A percentile compares a stretch with the other conserved stretches of the same genome.
phyloP scores from a whole-genome alignment of 495 filamentous ascomycete species.

The Penicillium robsamsonii region DNA sequence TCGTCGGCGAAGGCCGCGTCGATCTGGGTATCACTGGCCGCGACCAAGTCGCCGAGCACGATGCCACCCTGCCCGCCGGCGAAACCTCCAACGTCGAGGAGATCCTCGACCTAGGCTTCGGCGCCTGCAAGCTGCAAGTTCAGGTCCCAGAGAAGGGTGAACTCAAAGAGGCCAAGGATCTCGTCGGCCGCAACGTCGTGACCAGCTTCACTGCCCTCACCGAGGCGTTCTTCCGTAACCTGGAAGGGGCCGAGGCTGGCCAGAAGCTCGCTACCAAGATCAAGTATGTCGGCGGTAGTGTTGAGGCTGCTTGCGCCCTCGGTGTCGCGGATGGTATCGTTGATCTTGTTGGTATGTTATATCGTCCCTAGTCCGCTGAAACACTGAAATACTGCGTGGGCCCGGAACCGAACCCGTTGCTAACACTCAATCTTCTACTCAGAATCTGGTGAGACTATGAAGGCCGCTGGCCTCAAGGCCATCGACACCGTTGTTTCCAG shows the following conservation, averaged over 20 bases:
- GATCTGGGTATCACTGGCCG: constrained; percentile 91
- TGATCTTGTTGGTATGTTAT: constrained; percentile 78
- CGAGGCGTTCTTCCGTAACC: constrained; percentile 70
- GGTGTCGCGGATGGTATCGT: constrained; percentile 97
- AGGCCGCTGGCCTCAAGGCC: constrained; percentile 90
- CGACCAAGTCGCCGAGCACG: constrained; percentile 91
- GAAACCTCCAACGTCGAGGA: constrained; percentile 71
- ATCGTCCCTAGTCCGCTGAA: not conserved
- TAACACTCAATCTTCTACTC: not conserved
- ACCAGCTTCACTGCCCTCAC: constrained; percentile 90
- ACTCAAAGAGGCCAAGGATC: constrained; percentile 63
- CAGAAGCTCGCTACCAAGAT: constrained; percentile 62
- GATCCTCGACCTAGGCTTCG: constrained; percentile 86
- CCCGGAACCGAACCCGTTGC: not conserved
- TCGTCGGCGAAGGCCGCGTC: constrained; percentile 91
- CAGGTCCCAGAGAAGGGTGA: constrained; percentile 87
- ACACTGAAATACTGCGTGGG: not conserved
- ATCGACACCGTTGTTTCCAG: constrained; percentile 90
- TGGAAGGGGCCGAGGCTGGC: constrained; percentile 55
- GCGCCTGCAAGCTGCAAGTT: constrained; percentile 87
- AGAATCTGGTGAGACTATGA: constrained; percentile 99
- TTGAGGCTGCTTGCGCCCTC: constrained; percentile 92
- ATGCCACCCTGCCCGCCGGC: constrained; percentile 57
- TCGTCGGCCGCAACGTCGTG: constrained; percentile 91
- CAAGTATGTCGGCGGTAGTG: constrained; percentile 89